A percentile compares a stretch with the other conserved stretches of the same genome.
phyloP scores from a whole-genome alignment of 192 early-diverging fungal species.

The Martensiomyces pterosporus region DNA sequence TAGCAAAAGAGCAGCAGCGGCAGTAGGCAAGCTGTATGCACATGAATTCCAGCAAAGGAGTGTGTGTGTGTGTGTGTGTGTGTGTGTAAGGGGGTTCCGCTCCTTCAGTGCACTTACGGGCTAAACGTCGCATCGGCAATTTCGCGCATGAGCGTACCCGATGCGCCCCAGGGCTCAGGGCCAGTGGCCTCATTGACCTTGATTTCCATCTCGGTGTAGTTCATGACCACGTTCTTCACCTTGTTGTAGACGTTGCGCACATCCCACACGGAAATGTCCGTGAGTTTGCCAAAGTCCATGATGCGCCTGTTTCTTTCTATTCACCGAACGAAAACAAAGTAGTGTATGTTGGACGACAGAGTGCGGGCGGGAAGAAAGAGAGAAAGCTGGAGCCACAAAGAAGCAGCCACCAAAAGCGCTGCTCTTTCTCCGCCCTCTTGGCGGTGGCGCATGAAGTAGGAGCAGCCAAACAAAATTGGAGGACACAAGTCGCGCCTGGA shows the following conservation, averaged over 20 bases:
- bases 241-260: conserved; percentile 59
- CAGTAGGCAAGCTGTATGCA: no score
- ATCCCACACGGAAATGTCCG: conserved; percentile 56
- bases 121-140: conserved; percentile 85
- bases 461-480: no score
- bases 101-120: conserved; percentile 53
- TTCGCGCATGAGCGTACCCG: conserved; percentile 88
- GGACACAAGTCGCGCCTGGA: no score
- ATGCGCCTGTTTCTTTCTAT: no score
- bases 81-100: background rate
- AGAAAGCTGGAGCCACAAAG: no score
- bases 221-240: conserved; percentile 84
- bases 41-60: no score
- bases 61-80: no score
- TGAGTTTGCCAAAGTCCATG: conserved; percentile 45
- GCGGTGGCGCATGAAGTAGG: no score
- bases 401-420: no score
- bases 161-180: conserved; percentile 93
- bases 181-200: conserved; percentile 91
- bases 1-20: no score
- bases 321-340: background rate
- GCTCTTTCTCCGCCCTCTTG: no score
- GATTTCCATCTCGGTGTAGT: conserved; percentile 90
- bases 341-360: background rate
- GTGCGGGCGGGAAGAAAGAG: background rate